phyloP scores from a whole-genome alignment of 2,329 filamentous ascomycete species.

The Colletotrichum sp. region DNA sequence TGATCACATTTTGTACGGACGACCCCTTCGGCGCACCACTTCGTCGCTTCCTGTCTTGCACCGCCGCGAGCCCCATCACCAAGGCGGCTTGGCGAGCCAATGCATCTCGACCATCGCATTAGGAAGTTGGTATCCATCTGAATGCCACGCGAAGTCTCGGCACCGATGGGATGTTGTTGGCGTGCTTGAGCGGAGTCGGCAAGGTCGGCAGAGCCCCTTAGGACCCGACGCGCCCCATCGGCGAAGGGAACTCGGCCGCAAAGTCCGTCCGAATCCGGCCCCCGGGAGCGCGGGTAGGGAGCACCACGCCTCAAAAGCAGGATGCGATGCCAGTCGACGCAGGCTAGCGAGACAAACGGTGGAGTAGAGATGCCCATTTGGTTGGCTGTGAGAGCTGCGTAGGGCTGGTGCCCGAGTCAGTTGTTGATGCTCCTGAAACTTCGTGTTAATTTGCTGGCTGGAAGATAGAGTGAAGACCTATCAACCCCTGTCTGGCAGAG shows the following conservation, averaged over 20 bases:
- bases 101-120: background rate
- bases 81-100: background rate
- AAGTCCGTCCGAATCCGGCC: background rate
- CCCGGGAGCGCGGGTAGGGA: background rate
- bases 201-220: background rate
- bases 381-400: background rate
- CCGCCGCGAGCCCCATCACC: background rate
- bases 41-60: background rate
- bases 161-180: background rate
- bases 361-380: background rate
- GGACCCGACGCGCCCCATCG: background rate
- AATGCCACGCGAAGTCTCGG: background rate
- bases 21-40: background rate
- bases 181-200: background rate
- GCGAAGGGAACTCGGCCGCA: background rate
- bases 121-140: background rate
- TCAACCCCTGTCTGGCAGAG: background rate
- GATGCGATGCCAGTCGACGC: background rate
- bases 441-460: background rate
- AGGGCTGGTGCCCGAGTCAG: background rate
- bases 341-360: background rate
- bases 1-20: background rate
- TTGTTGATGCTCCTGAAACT: background rate
- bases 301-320: background rate
- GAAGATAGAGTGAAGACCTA: background rate